Conservation (phyloP, 306 rosid species). For the Fragaria ananassa region DNA sequence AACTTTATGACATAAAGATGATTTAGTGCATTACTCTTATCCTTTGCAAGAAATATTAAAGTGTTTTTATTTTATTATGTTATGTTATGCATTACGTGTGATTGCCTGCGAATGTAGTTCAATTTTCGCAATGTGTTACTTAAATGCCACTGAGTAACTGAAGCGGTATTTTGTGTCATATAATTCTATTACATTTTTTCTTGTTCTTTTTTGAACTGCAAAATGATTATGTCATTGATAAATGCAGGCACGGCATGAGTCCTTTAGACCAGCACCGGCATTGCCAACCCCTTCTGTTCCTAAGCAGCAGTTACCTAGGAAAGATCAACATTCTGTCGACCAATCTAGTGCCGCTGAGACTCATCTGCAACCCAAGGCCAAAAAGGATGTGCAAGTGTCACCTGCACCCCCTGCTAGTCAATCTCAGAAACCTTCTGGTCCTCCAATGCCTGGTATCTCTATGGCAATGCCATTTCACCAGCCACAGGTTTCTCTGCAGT, state of each 20-base stretch:
- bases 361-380: constrained; percentile 41
- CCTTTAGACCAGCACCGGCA: constrained; percentile 48
- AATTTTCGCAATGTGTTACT: background rate
- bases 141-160: background rate
- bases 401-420: constrained; percentile 45
- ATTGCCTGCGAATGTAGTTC: background rate
- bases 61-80: background rate
- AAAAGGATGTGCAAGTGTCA: constrained; percentile 51
- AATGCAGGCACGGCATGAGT: constrained; percentile 67
- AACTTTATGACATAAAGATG: background rate
- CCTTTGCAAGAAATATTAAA: background rate
- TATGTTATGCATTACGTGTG: background rate
- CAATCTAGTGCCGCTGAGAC: constrained; percentile 50
- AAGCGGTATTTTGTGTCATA: background rate
- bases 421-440: constrained; percentile 63
- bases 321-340: constrained; percentile 48
- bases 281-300: constrained; percentile 61
- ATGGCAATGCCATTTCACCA: constrained; percentile 63
- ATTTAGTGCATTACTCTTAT: background rate
- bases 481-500: constrained; percentile 62
- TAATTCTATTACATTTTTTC: background rate
- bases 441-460: constrained; percentile 60
- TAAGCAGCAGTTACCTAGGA: constrained; percentile 69
- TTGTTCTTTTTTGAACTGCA: background rate
- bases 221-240: constrained; percentile 19